Evolutionary conservation across 352 stramenopile genomes (phyloP), one percentile per base, ranked within the genome.

Genomic region (Phytophthora idaei): DNA sequence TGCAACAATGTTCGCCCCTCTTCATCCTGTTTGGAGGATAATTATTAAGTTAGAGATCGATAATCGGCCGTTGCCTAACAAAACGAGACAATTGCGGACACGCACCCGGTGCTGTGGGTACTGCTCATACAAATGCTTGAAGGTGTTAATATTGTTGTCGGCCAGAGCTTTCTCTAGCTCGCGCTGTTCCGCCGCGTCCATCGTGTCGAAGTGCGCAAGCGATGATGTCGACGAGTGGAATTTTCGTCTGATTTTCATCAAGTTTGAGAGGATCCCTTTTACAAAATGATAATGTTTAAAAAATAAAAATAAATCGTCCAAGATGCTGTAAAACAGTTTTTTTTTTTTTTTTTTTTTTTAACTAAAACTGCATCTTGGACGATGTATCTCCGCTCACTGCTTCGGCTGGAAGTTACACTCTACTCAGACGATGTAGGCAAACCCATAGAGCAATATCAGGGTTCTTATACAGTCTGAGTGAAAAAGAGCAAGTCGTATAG

Each of bases 1-100:
- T 78, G 71, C 57, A 78, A 57, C 57, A 78, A 51, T 5, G 67
- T 78, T 48, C 57, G 61, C 10, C 67, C 62, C 3, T 61, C 57
- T 25, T 64, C 66, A 36, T 78, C 71, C 71, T 78, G 57, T 12
- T 45, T 32, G 27, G 27, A 17, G 17, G n/a, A 10, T 2, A 58
- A 21, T 37, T 56, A 64, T 65, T 36, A 44, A 55, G 8, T 47
- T 64, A 28, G 39, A 47, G 21, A 64, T n/a, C 6, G 21, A 29
- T 46, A 28, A 36, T 50, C 15, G 5, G 8, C 17, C 37, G 29
- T 31, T 44, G 10, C 39, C 7, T n/a, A 60, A 45, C 53, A 21
- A 3, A 48, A 17, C 5, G 32, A 50, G 25, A 34, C 49, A 39
- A 21, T 21, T 21, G 6, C 46, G 28, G 27, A 41, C 37, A 61